Percentiles rank a stretch among this genome's conserved stretches.
phyloP scores from a whole-genome alignment of 345 rosid genomes.

The Boechera divaricarpa region DNA sequence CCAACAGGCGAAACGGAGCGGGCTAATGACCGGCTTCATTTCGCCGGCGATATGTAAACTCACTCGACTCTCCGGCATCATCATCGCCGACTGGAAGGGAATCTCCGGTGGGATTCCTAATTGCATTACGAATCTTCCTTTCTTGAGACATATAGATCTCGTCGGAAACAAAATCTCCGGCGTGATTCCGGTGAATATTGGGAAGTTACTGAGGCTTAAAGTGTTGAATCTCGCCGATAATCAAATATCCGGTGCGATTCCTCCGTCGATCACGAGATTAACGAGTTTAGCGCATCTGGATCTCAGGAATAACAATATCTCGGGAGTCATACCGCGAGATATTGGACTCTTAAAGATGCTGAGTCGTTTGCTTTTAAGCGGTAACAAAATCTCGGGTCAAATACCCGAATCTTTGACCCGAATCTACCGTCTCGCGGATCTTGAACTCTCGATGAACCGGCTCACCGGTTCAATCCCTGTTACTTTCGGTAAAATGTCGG shows the following conservation, averaged over 20 bases:
- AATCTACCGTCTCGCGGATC: constrained; percentile 73
- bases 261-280: constrained; percentile 59
- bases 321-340: constrained; percentile 64
- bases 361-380: constrained; percentile 64
- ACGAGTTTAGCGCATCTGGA: constrained; percentile 69
- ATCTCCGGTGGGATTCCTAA: constrained; percentile 69
- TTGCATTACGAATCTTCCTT: constrained; percentile 58
- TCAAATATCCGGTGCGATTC: constrained; percentile 59
- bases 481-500: constrained; percentile 66
- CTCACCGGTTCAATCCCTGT: constrained; percentile 61
- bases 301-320: constrained; percentile 61
- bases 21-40: constrained; percentile 78
- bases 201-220: constrained; percentile 54
- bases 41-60: constrained; percentile 70
- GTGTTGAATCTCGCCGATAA: constrained; percentile 83
- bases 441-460: constrained; percentile 66
- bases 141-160: constrained; percentile 70
- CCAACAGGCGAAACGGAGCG: constrained; percentile 61
- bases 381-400: constrained; percentile 68
- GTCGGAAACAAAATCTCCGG: constrained; percentile 77
- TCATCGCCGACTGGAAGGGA: constrained; percentile 82
- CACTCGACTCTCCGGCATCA: constrained; percentile 57
- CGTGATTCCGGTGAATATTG: constrained; percentile 61
- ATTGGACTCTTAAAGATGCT: constrained; percentile 72
- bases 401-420: constrained; percentile 65